Evolutionary conservation across 495 filamentous ascomycete genomes (phyloP), one percentile per base, ranked within the genome.

Genomic region (Podospora appendiculata): DNA sequence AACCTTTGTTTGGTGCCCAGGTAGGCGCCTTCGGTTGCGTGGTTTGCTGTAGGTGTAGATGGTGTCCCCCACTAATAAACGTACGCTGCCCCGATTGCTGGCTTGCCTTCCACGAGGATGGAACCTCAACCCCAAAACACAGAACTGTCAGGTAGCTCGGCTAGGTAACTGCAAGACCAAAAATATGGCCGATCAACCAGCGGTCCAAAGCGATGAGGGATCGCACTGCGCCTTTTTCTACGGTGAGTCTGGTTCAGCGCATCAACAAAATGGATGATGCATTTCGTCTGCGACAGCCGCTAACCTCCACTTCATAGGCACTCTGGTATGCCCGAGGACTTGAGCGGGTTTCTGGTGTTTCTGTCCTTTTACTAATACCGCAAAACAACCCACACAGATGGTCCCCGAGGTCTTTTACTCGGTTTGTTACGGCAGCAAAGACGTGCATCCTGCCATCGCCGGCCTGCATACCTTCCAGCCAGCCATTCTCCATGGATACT

Each of bases 391-490:
- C 34, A 77, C 63, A 70, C 53, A 89, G 68, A 95, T 96, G 88
- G 85, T 83, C 3, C 81, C 86, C 8, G 78, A 84, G 58, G 83
- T 96, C 45, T 87, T 96, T 55, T 82, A 85, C 70, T 83, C 85
- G 14, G 90, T 95, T 32, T 85, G 87, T 70, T 87, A 91, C 72
- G 79, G 67, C 41, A 62, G 61, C 12, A 77, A 72, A 41, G 36
- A 61, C 36, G 55, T 60, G 0, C 57, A 60, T 1, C 35, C 45
- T 0, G 53, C 48, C n/a, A 56, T 67, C 50, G 32, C 44, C 0
- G 66, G 72, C 18, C 71, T 79, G 13, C 75, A 93, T 52, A 75
- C 60, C 4, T 82, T 89, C 68, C 71, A 76, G 4, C 88, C 89
- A 0, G 92, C 93, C 14, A 69, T 95, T 39, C 78, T 98, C 8